Conservation (phyloP, 805 yeast genomes). For the Suhomyces sp. region DNA sequence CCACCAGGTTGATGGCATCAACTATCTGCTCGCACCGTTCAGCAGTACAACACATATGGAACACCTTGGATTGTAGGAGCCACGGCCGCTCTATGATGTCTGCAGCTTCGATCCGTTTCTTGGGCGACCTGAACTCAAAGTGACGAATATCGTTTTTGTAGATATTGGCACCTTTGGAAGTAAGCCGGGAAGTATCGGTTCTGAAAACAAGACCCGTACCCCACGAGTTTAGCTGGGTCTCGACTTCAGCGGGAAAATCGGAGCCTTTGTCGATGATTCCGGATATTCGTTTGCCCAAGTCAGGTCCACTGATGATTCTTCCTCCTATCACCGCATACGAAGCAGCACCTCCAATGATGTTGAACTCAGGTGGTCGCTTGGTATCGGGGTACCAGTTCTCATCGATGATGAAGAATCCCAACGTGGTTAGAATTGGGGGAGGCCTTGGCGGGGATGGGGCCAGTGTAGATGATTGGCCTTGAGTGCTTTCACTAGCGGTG, state of each 20-base stretch:
- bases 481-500: no score
- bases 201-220: slow-evolving; percentile 59
- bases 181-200: slow-evolving; percentile 48
- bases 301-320: slow-evolving; percentile 48
- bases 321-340: slow-evolving; percentile 78
- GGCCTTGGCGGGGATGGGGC: no score
- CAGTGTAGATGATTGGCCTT: no score
- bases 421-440: slow-evolving; percentile 50
- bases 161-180: slow-evolving; percentile 80
- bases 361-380: slow-evolving; percentile 31
- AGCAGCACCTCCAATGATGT: slow-evolving; percentile 90
- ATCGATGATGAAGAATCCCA: slow-evolving; percentile 91
- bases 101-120: slow-evolving; percentile 53
- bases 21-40: slow-evolving; percentile 54
- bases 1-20: slow-evolving; percentile 12
- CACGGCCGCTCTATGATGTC: slow-evolving; percentile 48
- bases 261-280: slow-evolving; percentile 78
- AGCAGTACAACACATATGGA: slow-evolving; percentile 77
- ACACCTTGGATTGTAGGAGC: slow-evolving; percentile 40
- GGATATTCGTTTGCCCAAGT: slow-evolving; percentile 40
- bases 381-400: slow-evolving; percentile 62
- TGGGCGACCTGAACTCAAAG: slow-evolving; percentile 64
- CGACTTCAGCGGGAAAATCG: slow-evolving; percentile 63
- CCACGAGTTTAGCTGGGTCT: slow-evolving; percentile 56
- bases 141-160: slow-evolving; percentile 58